Percentiles rank a stretch among this genome's conserved stretches.
phyloP scores from a whole-genome alignment of 805 yeast genomes.

The Schizosaccharomyces lindneri region DNA sequence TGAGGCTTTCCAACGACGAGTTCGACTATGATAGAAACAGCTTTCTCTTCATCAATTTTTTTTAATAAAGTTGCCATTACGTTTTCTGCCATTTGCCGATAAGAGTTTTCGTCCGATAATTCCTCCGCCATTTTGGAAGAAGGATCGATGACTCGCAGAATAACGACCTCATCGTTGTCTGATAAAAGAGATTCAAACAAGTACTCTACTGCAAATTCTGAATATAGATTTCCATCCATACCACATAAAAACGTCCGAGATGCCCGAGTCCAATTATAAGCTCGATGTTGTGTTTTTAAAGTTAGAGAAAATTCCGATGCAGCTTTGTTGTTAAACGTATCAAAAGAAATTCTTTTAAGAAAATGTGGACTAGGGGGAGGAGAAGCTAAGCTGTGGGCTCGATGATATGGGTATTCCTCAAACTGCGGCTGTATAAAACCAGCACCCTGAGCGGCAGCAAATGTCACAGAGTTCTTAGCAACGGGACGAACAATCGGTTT shows the following conservation, averaged over 20 bases:
- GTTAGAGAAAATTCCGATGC: constrained; percentile 17
- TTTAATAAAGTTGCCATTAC: constrained; percentile 14
- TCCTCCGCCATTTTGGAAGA: constrained; percentile 8
- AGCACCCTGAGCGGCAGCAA: neutral
- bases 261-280: constrained; percentile 15
- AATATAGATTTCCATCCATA: constrained; percentile 19
- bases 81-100: constrained; percentile 16
- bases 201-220: constrained; percentile 23
- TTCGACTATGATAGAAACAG: constrained; percentile 21
- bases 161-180: constrained; percentile 24
- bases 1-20: constrained; percentile 22
- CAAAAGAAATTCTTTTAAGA: constrained; percentile 18
- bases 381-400: neutral
- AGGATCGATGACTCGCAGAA: constrained; percentile 20
- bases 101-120: constrained; percentile 6
- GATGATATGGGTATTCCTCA: neutral
- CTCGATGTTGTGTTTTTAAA: constrained; percentile 17
- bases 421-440: neutral
- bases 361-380: constrained; percentile 6
- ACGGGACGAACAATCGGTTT: neutral
- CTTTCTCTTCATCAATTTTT: constrained; percentile 16
- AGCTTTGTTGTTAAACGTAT: constrained; percentile 19
- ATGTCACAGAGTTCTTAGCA: neutral
- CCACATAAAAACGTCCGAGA: constrained; percentile 23
- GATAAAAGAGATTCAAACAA: constrained; percentile 19